Base-by-base conservation (phyloP, 352 stramenopile species). In the Globisporangium radiosum region DNA sequence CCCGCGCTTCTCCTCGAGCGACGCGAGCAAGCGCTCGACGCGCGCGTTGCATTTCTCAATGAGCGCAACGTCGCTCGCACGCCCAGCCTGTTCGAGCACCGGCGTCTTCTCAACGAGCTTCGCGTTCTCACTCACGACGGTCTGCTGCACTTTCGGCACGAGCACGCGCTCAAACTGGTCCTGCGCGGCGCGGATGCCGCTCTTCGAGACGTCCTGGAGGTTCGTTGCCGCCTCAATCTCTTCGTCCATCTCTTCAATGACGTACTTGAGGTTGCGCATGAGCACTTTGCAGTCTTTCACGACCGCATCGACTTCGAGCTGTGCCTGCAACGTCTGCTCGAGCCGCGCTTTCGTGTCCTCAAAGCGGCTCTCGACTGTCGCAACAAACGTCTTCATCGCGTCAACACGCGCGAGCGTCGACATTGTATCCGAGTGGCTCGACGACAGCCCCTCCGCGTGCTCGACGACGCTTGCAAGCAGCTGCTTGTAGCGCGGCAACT, bases 211-310 rank as follows among this genome's bases (percentile, higher is more conserved):
- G 48, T 91, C 74, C 44, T 94, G 66, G 0, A 92, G 64, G 63
- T 88, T 88, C 4, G 78, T 88, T 17, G 78, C 78, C 4, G 79
- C 78, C 60, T 90, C 82, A 17, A 95, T 78, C 65, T 94, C 82
- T 61, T 95, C 85, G 49, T 95, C 87, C 77, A 96, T 87, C 58
- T 92, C 79, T 63, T 93, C 85, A 13, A 95, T 89, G 7, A 81
- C 77, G 64, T 96, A 94, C 76, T 93, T 94, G 45, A 96, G 76
- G 57, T 89, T 92, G 47, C 84, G 82, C 74, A 92, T 91, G 43
- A 90, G 66, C 8, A 86, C 70, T 64, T 91, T 93, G 70, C 78
- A 88, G 60, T 94, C 87, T 70, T 95, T 93, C 39, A 88, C 86
- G 14, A 96, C 86, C 0, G 78, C 77, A 48, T 92, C 84, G 11